phyloP scores from a whole-genome alignment of 495 filamentous ascomycete genomes.

The Staphylotrichum longicolle region DNA sequence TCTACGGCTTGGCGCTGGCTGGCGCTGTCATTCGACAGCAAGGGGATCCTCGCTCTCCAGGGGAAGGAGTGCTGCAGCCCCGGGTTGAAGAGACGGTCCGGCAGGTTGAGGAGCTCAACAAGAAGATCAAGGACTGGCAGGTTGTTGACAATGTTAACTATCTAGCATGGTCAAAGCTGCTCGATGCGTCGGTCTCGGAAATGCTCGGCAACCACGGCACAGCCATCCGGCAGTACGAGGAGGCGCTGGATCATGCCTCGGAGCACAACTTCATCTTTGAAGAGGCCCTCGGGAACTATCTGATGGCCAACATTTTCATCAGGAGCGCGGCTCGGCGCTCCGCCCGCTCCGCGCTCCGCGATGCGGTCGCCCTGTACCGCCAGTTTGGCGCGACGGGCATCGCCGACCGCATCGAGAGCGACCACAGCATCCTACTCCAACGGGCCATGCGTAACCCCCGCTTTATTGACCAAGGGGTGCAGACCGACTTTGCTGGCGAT shows the following conservation, averaged over 20 bases:
- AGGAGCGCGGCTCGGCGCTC: conserved; percentile 68
- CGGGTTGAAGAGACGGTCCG: conserved; percentile 56
- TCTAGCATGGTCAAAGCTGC: conserved; percentile 66
- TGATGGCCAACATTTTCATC: conserved; percentile 72
- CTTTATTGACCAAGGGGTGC: conserved; percentile 66
- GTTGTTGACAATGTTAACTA: conserved; percentile 75
- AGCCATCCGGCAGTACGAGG: conserved; percentile 67
- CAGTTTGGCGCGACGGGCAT: conserved; percentile 74
- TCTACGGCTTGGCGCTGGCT: conserved; percentile 66
- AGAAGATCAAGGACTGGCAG: conserved; percentile 66
- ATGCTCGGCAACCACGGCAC: conserved; percentile 58
- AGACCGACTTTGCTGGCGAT: conserved; percentile 68
- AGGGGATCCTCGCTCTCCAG: conserved; percentile 49
- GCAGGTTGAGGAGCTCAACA: conserved; percentile 52
- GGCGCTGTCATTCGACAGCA: conserved; percentile 61
- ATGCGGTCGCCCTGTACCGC: conserved; percentile 71
- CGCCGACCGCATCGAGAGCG: conserved; percentile 64
- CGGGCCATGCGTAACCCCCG: conserved; percentile 59
- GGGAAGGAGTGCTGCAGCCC: conserved; percentile 48
- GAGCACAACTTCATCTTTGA: conserved; percentile 75
- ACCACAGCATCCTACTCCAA: conserved; percentile 69
- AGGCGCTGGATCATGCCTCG: conserved; percentile 74
- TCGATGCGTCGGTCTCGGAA: conserved; percentile 73
- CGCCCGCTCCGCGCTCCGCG: conserved; percentile 67
- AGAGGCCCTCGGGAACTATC: conserved; percentile 74